Percentiles rank a stretch among this genome's conserved stretches.
Conservation (phyloP, 345 rosid genomes). For the Eucalyptus decipiens region DNA sequence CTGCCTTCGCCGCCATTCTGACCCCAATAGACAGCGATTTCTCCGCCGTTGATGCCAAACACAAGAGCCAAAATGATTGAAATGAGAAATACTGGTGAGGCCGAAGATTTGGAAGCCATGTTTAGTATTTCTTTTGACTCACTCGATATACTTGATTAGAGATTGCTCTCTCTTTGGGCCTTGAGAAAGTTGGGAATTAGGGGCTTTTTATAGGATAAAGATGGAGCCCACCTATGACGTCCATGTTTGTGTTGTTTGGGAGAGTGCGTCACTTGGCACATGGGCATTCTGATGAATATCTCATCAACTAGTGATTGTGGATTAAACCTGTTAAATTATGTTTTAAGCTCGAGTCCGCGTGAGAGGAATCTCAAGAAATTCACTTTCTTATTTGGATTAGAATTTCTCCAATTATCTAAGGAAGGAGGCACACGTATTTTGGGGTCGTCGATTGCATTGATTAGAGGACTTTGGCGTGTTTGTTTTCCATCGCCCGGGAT, state of each 20-base stretch:
- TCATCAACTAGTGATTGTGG: not conserved
- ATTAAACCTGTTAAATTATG: not conserved
- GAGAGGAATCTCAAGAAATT: not conserved
- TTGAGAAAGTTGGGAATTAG: not conserved
- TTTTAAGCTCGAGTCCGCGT: not conserved
- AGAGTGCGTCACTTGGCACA: not conserved
- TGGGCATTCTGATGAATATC: not conserved
- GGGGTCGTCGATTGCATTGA: not conserved
- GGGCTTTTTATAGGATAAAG: not conserved
- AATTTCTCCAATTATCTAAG: too few relatives aligned
- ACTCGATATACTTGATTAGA: not conserved
- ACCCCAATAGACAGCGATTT: slow-evolving; percentile 19
- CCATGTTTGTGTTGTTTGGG: not conserved
- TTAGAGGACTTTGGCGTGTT: not conserved
- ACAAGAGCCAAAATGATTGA: not conserved
- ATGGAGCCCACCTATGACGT: not conserved
- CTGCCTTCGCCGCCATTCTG: slow-evolving; percentile 11
- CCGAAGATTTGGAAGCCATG: not conserved
- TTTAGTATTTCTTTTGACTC: not conserved
- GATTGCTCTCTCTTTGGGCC: not conserved
- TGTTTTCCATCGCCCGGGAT: not conserved
- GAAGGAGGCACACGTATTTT: not conserved
- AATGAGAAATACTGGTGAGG: not conserved
- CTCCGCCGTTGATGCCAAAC: not conserved
- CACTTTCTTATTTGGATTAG: too few relatives aligned